Base-by-base conservation (phyloP, 1,139 yeast species). In the Hyphopichia fennica region DNA sequence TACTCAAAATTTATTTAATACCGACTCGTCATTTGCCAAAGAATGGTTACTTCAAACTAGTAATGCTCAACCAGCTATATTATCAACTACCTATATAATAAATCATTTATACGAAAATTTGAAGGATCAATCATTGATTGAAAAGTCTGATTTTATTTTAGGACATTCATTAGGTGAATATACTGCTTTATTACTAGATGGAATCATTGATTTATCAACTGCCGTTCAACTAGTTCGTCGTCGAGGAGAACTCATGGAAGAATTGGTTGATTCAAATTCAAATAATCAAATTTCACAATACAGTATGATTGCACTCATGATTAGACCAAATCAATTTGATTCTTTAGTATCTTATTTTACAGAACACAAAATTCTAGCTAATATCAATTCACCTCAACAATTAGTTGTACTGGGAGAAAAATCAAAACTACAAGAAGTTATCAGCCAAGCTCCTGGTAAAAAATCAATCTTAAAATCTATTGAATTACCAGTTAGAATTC, bases 151-250 rank as follows among this genome's bases (percentile, higher is more conserved):
- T 10, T 68, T 50, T 43, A 45, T 73, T 1, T 47, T 80, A 52
- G 86, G 87, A 14, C 86, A 81, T 52, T 80, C 86, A 1, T 56
- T 81, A 29, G 87, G 86, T 4, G 86, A 81, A 55, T 66, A 78
- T 47, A 65, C 81, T 1, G 82, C 84, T 0, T 59, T 76, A 37
- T 55, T 69, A 9, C 65, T 77, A 8, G 65, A 72, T 39, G 71
- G 70, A 2, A 63, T 69, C 3, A 56, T 78, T 31, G 61, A 67
- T 15, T 57, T 78, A 11, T 45, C 58, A 2, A 63, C 72, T 8
- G 81, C 81, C 0, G 58, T 80, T n/a, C 51, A 56, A 46, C 57
- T 81, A 9, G 87, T 81, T 9, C 61, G 76, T 6, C 57, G 63
- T 40, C 65, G 87, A 9, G 87, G 84, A 1, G 47, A 55, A 45